Conservation (phyloP, 2,329 filamentous ascomycete genomes). For the Alternaria solani region DNA sequence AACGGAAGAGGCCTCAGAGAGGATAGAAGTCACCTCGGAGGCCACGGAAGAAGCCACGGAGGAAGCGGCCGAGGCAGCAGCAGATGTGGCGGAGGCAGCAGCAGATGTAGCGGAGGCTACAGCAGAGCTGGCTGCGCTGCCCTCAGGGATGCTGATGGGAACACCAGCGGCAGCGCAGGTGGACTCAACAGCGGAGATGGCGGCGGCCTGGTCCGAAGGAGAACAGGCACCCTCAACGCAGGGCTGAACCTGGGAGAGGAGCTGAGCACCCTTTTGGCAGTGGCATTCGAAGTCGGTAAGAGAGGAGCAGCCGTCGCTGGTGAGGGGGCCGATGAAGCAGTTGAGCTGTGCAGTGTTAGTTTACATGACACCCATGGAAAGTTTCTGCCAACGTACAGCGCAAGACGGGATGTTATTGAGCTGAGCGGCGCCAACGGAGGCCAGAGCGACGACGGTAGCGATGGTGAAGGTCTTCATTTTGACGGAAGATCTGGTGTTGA, state of each 20-base stretch:
- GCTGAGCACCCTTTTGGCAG: conserved; percentile 48
- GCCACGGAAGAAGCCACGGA: conserved; percentile 18
- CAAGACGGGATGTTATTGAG: conserved; percentile 56
- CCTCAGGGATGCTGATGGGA: conserved; percentile 39
- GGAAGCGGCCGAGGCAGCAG: conserved; percentile 10
- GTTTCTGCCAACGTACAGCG: conserved; percentile 50
- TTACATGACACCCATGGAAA: neutral
- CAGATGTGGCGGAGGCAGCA: conserved; percentile 5
- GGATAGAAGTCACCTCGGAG: conserved; percentile 16
- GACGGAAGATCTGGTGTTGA: conserved; percentile 24
- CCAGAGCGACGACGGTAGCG: conserved; percentile 52
- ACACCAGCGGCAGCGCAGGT: conserved; percentile 47
- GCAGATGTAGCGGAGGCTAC: conserved; percentile 8
- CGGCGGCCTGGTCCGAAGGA: conserved; percentile 46
- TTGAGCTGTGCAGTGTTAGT: conserved; percentile 50
- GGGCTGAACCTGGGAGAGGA: conserved; percentile 54
- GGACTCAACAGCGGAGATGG: conserved; percentile 39
- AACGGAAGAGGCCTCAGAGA: conserved; percentile 19
- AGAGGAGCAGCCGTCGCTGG: conserved; percentile 54
- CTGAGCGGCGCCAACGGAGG: conserved; percentile 57
- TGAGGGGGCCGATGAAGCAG: conserved; percentile 57
- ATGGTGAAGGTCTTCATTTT: conserved; percentile 51
- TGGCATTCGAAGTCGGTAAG: conserved; percentile 57
- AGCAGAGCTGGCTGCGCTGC: conserved; percentile 16
- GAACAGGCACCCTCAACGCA: conserved; percentile 57